These are phyloP conservation scores for Discostella stelligeroides DNA, from an alignment of 108 stramenopile genomes.

Conservation along the genomic window DNA sequence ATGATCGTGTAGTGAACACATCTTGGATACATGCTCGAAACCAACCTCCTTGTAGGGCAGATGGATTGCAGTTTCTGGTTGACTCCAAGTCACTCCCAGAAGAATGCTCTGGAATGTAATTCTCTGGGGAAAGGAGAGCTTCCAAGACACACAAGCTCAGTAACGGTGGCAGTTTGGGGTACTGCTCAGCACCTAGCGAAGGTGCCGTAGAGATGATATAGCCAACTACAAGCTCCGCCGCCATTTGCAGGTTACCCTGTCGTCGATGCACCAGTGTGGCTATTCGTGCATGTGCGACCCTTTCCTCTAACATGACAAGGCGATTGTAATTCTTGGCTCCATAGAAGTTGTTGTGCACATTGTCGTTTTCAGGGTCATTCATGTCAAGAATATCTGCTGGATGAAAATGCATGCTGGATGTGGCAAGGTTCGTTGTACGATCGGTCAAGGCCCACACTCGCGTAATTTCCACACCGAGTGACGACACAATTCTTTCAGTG, in stretches of 20 bases:
- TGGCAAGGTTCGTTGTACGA: slow-evolving; percentile 38
- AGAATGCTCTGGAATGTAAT: slow-evolving; percentile 23
- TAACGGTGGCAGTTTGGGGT: slow-evolving; percentile 66
- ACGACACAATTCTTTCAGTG: slow-evolving; percentile 37
- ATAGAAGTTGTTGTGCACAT: slow-evolving; percentile 20
- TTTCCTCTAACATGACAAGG: slow-evolving; percentile 60
- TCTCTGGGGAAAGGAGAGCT: slow-evolving; percentile 50
- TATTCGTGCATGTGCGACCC: slow-evolving; percentile 60
- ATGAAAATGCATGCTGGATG: slow-evolving; percentile 48
- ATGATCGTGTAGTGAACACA: slow-evolving; percentile 10
- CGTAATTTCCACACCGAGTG: slow-evolving; percentile 59
- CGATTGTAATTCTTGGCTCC: slow-evolving; percentile 53
- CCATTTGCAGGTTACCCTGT: slow-evolving; percentile 43
- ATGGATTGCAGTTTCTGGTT: slow-evolving; percentile 1
- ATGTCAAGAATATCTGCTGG: slow-evolving; percentile 24
- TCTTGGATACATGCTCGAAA: slow-evolving; percentile 20
- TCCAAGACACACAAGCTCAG: slow-evolving; percentile 78
- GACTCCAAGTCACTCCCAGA: background rate
- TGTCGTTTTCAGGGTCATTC: slow-evolving; percentile 5
- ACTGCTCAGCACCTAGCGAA: slow-evolving; percentile 51
- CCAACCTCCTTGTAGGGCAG: slow-evolving; percentile 21
- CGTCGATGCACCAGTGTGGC: slow-evolving; percentile 45
- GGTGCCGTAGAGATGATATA: slow-evolving; percentile 68
- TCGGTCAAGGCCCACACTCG: slow-evolving; percentile 61
- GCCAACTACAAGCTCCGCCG: slow-evolving; percentile 48